Percentiles rank a stretch among this genome's conserved stretches.
Conservation (phyloP, 2,329 filamentous ascomycete species). For the Neofusicoccum parvum region DNA sequence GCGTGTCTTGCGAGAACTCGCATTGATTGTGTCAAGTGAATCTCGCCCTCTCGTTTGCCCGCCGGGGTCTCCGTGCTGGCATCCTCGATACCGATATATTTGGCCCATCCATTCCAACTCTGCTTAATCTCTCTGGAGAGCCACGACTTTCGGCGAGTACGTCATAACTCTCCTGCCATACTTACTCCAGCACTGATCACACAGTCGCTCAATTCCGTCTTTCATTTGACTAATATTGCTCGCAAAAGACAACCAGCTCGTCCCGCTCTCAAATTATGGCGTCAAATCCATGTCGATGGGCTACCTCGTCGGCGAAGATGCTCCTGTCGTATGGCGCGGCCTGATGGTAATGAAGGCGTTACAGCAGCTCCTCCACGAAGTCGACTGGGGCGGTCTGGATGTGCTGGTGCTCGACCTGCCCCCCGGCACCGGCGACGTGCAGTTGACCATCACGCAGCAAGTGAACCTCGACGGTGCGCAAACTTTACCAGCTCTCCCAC, state of each 20-base stretch:
- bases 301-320: slow-evolving; percentile 77
- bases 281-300: slow-evolving; percentile 99
- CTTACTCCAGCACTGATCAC: too few species aligned
- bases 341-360: slow-evolving; percentile 98
- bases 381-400: slow-evolving; percentile 90
- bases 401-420: slow-evolving; percentile 88
- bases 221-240: background rate
- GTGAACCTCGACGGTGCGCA: slow-evolving; percentile 76
- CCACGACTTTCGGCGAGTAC: slow-evolving; percentile 73
- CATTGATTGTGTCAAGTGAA: slow-evolving; percentile 56
- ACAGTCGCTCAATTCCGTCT: too few species aligned
- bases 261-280: slow-evolving; percentile 91
- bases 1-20: background rate
- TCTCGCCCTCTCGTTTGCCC: slow-evolving; percentile 82
- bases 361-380: slow-evolving; percentile 91
- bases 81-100: slow-evolving; percentile 97
- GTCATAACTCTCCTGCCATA: slow-evolving; percentile 31
- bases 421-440: slow-evolving; percentile 92
- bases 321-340: slow-evolving; percentile 91
- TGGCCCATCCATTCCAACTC: slow-evolving; percentile 88
- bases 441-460: slow-evolving; percentile 96
- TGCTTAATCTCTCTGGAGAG: slow-evolving; percentile 80
- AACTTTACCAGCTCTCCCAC: too few species aligned
- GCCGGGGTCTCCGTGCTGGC: slow-evolving; percentile 77
- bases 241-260: slow-evolving; percentile 69